Conservation (phyloP, 2,329 filamentous ascomycete genomes). For the Fusarium sp. region DNA sequence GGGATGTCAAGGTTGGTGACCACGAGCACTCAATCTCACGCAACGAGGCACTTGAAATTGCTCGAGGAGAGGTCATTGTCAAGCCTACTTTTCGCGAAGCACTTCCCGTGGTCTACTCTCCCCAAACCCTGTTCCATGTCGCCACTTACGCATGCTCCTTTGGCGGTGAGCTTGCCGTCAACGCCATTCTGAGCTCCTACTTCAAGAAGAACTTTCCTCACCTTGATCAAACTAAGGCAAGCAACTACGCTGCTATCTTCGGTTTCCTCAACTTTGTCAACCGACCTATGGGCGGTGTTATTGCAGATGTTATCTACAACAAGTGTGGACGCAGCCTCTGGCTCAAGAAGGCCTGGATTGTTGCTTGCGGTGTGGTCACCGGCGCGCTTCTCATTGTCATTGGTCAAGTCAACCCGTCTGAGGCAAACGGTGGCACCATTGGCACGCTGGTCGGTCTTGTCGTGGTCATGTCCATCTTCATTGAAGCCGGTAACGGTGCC, state of each 20-base stretch:
- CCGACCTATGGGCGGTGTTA: conserved; percentile 75
- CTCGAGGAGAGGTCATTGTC: conserved; percentile 66
- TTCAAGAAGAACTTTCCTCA: conserved; percentile 72
- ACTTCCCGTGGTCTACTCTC: conserved; percentile 63
- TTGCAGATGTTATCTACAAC: conserved; percentile 67
- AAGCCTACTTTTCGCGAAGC: conserved; percentile 70
- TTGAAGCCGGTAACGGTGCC: conserved; percentile 87
- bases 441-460: conserved; percentile 83
- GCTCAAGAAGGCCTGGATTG: conserved; percentile 64
- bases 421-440: conserved; percentile 57
- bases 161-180: conserved; percentile 74
- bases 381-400: conserved; percentile 74
- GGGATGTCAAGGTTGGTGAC: conserved; percentile 56
- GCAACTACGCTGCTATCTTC: conserved; percentile 80
- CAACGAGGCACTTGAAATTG: conserved; percentile 68
- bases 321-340: conserved; percentile 54
- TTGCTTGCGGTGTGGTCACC: conserved; percentile 69
- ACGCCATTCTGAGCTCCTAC: conserved; percentile 71
- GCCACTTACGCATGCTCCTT: conserved; percentile 75
- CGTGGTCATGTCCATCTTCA: conserved; percentile 83
- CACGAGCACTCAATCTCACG: conserved; percentile 65
- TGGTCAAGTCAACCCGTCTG: conserved; percentile 74
- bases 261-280: conserved; percentile 80
- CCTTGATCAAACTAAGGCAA: conserved; percentile 69
- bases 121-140: conserved; percentile 69